phyloP scores from a whole-genome alignment of 352 stramenopile species.

The Phytophthora multivora region DNA sequence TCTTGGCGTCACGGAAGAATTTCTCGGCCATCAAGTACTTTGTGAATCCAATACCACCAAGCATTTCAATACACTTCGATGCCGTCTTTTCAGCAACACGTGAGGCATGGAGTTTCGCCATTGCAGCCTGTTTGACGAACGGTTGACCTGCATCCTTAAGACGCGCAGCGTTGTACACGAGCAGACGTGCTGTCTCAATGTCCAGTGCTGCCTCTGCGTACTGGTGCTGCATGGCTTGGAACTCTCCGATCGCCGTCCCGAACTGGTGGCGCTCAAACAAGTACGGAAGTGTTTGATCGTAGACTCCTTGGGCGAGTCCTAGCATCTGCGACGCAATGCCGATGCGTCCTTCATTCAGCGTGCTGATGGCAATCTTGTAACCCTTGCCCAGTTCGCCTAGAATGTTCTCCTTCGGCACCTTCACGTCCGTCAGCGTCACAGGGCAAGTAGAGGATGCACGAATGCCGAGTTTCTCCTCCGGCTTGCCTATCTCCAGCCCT shows the following conservation, averaged over 20 bases:
- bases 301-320: slow-evolving; percentile 95
- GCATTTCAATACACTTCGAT: slow-evolving; percentile 96
- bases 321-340: slow-evolving; percentile 98
- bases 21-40: slow-evolving; percentile 95
- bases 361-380: slow-evolving; percentile 98
- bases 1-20: slow-evolving; percentile 97
- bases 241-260: slow-evolving; percentile 93
- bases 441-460: slow-evolving; percentile 95
- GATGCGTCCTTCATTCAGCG: slow-evolving; percentile 96
- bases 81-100: slow-evolving; percentile 95
- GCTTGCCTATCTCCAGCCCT: slow-evolving; percentile 93
- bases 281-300: slow-evolving; percentile 96
- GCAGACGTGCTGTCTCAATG: slow-evolving; percentile 92
- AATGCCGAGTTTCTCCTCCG: slow-evolving; percentile 97
- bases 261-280: slow-evolving; percentile 96
- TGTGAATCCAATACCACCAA: slow-evolving; percentile 96
- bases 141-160: slow-evolving; percentile 93
- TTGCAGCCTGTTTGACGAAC: slow-evolving; percentile 98
- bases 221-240: slow-evolving; percentile 97
- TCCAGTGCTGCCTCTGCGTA: slow-evolving; percentile 95
- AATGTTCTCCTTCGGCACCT: slow-evolving; percentile 93
- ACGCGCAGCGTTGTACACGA: slow-evolving; percentile 95
- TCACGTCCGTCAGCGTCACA: slow-evolving; percentile 94
- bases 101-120: slow-evolving; percentile 96
- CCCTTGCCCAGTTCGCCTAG: slow-evolving; percentile 93